Base-by-base conservation (phyloP, 768 basidiomycete species). In the Tylopilus sp. region DNA sequence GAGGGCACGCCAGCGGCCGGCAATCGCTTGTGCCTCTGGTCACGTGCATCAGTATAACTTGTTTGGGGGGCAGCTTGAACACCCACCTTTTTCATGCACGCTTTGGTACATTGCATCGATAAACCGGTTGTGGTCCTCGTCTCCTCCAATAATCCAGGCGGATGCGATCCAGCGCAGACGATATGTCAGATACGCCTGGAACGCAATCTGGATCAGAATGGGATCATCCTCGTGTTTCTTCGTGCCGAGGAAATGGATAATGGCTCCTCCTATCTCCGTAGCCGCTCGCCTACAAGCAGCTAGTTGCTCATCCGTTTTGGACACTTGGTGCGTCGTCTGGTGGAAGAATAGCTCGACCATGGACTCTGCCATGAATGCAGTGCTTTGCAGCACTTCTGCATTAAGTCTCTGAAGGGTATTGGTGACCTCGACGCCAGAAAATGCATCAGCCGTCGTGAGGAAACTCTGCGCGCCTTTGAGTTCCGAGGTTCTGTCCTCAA, bases 381-480 rank as follows among this genome's bases (percentile, higher is more conserved):
- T 76, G 16, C 73, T 73, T 58, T 82, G 78, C 29, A 72, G 72
- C 28, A 81, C 76, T 53, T 75, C 74, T 8, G 75, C 63, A 45
- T 82, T 78, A n/a, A 83, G 62, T 16, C 68, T 66, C 43, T 75
- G 71, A 14, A 83, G 64, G 57, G 77, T 72, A 3, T 54, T 61
- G 26, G 74, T 66, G 14, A 82, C 72, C 29, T 84, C 80, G 7
- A 72, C 72, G 4, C 72, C 74, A 4, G 80, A 75, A 42, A 74
- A 65, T 0, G 64, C 37, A 53, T 81, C 79, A 0, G 72, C 73
- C 17, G 71, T 76, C 2, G 71, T 70, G 42, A 78, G 66, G 69
- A 77, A 82, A 41, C 66, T 71, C 60, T 78, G 78, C 10, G 74
- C 75, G 7, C 73, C 76, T 28, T 72, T 71, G 19, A 77, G 70